Percentiles rank a stretch among this genome's conserved stretches.
These are phyloP conservation scores for Chaetomiaceae sp. DNA, from an alignment of 2,329 filamentous ascomycete species.

Conservation along the genomic window DNA sequence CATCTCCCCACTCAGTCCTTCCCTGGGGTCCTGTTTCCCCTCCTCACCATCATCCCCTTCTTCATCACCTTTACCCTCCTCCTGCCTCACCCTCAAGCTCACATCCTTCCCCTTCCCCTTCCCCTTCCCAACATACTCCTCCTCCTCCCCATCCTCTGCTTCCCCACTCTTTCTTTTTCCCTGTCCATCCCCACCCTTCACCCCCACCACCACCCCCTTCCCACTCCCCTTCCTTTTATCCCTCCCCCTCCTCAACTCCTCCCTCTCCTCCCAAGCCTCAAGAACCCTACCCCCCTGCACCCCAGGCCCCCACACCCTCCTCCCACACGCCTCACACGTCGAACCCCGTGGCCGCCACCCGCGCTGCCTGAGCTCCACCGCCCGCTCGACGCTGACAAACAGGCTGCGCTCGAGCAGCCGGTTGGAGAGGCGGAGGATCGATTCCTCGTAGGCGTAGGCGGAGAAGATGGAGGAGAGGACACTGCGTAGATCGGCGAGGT, in stretches of 20 bases:
- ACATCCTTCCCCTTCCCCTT: conserved; percentile 52
- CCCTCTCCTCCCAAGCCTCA: conserved; percentile 71
- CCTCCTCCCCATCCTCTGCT: conserved; percentile 12
- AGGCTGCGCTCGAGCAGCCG: conserved; percentile 82
- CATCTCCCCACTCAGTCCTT: conserved; percentile 31
- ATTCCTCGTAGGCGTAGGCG: conserved; percentile 92
- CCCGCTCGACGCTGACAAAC: conserved; percentile 75
- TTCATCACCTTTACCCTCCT: conserved; percentile 38
- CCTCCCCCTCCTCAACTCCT: conserved; percentile 31
- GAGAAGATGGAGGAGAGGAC: conserved; percentile 89
- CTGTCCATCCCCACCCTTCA: conserved; percentile 28
- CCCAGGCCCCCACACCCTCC: conserved; percentile 83
- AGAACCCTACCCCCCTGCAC: conserved; percentile 67
- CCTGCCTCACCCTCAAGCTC: conserved; percentile 22
- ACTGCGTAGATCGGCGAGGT: conserved; percentile 76
- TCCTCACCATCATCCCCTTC: conserved; percentile 35
- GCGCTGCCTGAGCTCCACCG: conserved; percentile 68
- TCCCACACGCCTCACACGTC: conserved; percentile 80
- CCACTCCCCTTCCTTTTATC: conserved; percentile 40
- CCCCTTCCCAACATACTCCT: conserved; percentile 35
- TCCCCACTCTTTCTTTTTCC: conserved; percentile 25
- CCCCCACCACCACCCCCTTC: conserved; percentile 27
- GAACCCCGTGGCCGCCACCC: conserved; percentile 88
- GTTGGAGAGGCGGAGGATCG: conserved; percentile 79
- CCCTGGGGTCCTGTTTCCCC: conserved; percentile 34